A percentile compares a stretch with the other conserved stretches of the same genome.
Conservation (phyloP, 352 stramenopile species). For the Globisporangium parvum region DNA sequence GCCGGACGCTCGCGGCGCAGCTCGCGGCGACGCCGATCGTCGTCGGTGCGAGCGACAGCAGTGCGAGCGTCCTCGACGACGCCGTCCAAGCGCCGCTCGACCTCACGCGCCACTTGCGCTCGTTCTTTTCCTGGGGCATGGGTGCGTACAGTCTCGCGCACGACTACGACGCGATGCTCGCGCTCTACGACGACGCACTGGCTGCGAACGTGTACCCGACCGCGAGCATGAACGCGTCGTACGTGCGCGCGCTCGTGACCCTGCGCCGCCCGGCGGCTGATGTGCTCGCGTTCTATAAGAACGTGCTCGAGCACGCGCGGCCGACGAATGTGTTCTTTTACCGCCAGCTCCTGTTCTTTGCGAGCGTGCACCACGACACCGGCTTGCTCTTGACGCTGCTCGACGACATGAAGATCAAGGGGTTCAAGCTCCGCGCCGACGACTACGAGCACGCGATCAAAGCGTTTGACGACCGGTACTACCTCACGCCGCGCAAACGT, state of each 20-base stretch:
- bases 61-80: slow-evolving; percentile 28
- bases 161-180: slow-evolving; percentile 28
- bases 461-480: slow-evolving; percentile 45
- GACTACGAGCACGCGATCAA: slow-evolving; percentile 51
- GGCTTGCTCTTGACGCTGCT: slow-evolving; percentile 30
- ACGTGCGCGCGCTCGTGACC: slow-evolving; percentile 36
- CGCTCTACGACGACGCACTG: slow-evolving; percentile 41
- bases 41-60: slow-evolving; percentile 10
- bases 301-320: slow-evolving; percentile 28
- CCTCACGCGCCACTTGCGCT: slow-evolving; percentile 38
- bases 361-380: slow-evolving; percentile 22
- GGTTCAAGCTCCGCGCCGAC: slow-evolving; percentile 43
- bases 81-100: slow-evolving; percentile 17
- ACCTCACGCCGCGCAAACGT: slow-evolving; percentile 10
- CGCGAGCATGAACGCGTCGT: slow-evolving; percentile 61
- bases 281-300: slow-evolving; percentile 41
- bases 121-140: slow-evolving; percentile 67
- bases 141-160: slow-evolving; percentile 27
- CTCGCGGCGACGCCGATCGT: slow-evolving; percentile 14
- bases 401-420: slow-evolving; percentile 65
- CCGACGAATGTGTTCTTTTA: slow-evolving; percentile 64
- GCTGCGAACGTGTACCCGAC: slow-evolving; percentile 42
- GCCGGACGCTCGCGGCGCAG: slow-evolving; percentile 27
- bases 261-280: slow-evolving; percentile 25
- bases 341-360: slow-evolving; percentile 42